Conservation (phyloP, 495 filamentous ascomycete genomes). For the Penicillium ochrochloron region DNA sequence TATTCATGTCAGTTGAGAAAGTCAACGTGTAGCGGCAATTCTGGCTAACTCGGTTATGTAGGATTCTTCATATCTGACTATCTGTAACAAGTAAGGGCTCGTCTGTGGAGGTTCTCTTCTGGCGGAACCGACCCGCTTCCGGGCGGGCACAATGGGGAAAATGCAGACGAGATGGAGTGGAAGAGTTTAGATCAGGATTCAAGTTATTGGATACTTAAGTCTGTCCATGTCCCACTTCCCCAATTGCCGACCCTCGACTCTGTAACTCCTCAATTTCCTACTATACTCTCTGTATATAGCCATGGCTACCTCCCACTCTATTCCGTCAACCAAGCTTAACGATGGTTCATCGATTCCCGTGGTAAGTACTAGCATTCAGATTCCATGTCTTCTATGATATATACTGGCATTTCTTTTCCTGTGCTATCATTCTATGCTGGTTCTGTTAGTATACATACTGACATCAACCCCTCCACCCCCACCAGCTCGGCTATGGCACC, state of each 20-base stretch:
- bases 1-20: neutral
- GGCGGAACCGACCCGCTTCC: constrained; percentile 8
- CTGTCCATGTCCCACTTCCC: constrained; percentile 1
- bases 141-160: neutral
- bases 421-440: neutral
- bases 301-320: constrained; percentile 34
- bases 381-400: neutral
- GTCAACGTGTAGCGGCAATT: neutral
- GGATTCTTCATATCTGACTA: neutral
- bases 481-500: constrained; percentile 73
- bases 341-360: constrained; percentile 77
- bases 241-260: neutral
- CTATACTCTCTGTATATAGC: neutral
- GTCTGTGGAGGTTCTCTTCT: neutral
- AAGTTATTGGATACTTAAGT: neutral
- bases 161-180: neutral
- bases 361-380: constrained; percentile 45
- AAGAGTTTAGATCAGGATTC: neutral
- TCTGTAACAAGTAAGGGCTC: neutral
- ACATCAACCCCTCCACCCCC: neutral
- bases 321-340: constrained; percentile 63
- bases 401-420: neutral
- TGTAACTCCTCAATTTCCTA: neutral
- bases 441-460: neutral
- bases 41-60: neutral